phyloP scores from a whole-genome alignment of 116 monocot species.

The Iris pallida region DNA sequence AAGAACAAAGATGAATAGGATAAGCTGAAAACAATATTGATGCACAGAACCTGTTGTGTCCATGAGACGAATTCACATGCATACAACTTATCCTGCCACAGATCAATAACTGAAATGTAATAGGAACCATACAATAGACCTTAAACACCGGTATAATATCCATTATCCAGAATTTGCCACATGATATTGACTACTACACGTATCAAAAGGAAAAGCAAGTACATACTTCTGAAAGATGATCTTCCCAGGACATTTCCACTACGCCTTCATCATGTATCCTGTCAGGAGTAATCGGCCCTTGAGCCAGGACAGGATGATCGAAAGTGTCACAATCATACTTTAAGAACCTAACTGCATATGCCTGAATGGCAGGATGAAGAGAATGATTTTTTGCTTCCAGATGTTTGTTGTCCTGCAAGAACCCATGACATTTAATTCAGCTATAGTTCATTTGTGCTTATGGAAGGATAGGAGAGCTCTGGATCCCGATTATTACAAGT shows the following conservation, averaged over 20 bases:
- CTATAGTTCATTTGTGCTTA: not conserved
- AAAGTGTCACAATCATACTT: constrained; percentile 22
- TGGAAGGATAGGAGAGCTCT: no score
- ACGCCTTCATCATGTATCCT: constrained; percentile 48
- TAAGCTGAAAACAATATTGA: not conserved
- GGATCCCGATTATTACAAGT: no score
- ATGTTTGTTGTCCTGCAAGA: not conserved
- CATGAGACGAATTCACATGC: not conserved
- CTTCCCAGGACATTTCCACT: constrained; percentile 39
- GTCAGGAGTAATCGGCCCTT: constrained; percentile 81
- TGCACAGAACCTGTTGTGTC: not conserved
- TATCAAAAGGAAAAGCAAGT: constrained; percentile 5
- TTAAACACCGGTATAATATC: not conserved
- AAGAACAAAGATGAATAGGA: no score
- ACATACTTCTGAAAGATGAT: constrained; percentile 71
- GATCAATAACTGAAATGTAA: not conserved
- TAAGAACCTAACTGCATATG: constrained; percentile 71
- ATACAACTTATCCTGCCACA: not conserved
- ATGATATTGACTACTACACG: not conserved
- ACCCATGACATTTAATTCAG: not conserved
- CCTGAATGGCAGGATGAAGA: constrained; percentile 35
- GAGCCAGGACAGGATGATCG: constrained; percentile 27
- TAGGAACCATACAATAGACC: not conserved
- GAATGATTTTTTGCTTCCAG: not conserved
- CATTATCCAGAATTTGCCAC: not conserved